phyloP scores from a whole-genome alignment of 345 rosid genomes.

The Rhodamnia rubescens region DNA sequence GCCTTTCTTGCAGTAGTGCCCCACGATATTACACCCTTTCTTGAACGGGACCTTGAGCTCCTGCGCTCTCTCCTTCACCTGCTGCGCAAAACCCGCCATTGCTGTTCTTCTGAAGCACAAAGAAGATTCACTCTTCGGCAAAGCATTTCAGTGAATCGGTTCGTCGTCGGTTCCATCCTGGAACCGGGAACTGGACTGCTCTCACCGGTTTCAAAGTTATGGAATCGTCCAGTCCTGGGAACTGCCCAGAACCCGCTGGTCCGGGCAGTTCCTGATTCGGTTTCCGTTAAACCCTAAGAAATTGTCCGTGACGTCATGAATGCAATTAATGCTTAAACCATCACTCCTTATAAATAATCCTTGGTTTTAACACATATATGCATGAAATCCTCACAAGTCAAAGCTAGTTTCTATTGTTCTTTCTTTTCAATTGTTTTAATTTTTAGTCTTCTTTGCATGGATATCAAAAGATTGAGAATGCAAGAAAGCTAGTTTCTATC shows the following conservation, averaged over 20 bases:
- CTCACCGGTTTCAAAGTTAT: no score
- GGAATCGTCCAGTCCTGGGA: no score
- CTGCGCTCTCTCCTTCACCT: constrained; percentile 67
- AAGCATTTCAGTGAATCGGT: no score
- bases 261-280: no score
- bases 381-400: not conserved
- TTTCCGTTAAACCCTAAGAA: no score
- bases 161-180: no score
- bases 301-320: not conserved
- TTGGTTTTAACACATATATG: not conserved
- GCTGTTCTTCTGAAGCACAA: not conserved
- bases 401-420: not conserved
- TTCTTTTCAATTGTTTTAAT: not conserved
- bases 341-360: not conserved
- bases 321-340: not conserved
- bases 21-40: constrained; percentile 66
- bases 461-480: not conserved
- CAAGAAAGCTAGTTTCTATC: not conserved
- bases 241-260: no score
- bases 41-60: constrained; percentile 50
- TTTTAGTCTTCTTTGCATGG: not conserved
- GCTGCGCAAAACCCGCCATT: constrained; percentile 62
- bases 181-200: no score
- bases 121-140: not conserved
- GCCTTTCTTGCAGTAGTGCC: constrained; percentile 77